Percentiles rank a stretch among this genome's conserved stretches.
phyloP scores from a whole-genome alignment of 352 stramenopile genomes.

The Globisporangium perplexum region DNA sequence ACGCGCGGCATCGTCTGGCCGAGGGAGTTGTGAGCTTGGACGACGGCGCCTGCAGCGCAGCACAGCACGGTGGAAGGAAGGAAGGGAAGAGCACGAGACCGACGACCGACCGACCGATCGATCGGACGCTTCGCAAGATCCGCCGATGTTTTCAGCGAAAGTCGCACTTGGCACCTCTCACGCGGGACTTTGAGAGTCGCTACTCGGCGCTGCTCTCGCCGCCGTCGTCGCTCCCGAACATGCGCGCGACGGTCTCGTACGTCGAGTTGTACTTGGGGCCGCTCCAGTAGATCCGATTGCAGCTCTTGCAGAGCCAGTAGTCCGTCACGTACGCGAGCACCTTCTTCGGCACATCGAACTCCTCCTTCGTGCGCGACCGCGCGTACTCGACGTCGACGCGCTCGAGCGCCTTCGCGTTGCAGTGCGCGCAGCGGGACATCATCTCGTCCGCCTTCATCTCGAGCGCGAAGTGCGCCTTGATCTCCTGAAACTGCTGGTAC shows the following conservation, averaged over 20 bases:
- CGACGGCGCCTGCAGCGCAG: too few species aligned
- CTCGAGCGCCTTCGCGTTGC: slow-evolving; percentile 62
- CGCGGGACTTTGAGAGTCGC: too few species aligned
- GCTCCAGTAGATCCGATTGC: slow-evolving; percentile 25
- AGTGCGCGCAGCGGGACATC: slow-evolving; percentile 69
- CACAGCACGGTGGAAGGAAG: too few species aligned
- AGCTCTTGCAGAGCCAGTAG: slow-evolving; percentile 30
- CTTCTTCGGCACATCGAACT: slow-evolving; percentile 43
- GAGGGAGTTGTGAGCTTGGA: too few species aligned
- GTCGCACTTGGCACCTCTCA: too few species aligned
- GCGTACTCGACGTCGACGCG: slow-evolving; percentile 50
- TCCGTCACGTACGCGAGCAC: slow-evolving; percentile 56
- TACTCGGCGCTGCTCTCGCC: too few species aligned
- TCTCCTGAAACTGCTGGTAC: slow-evolving; percentile 69
- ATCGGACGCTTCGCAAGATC: too few species aligned
- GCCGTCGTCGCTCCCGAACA: too few species aligned
- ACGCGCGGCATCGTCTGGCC: not conserved
- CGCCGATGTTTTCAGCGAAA: too few species aligned
- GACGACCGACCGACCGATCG: too few species aligned
- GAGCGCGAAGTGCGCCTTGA: slow-evolving; percentile 65
- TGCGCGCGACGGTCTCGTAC: too few species aligned
- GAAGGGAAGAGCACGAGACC: too few species aligned
- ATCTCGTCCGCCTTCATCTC: slow-evolving; percentile 57
- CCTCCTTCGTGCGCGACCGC: slow-evolving; percentile 23
- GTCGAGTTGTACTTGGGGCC: slow-evolving; percentile 24